Evolutionary conservation across 2,329 filamentous ascomycete genomes (phyloP).

Genomic region (Ascochyta lentis): DNA sequence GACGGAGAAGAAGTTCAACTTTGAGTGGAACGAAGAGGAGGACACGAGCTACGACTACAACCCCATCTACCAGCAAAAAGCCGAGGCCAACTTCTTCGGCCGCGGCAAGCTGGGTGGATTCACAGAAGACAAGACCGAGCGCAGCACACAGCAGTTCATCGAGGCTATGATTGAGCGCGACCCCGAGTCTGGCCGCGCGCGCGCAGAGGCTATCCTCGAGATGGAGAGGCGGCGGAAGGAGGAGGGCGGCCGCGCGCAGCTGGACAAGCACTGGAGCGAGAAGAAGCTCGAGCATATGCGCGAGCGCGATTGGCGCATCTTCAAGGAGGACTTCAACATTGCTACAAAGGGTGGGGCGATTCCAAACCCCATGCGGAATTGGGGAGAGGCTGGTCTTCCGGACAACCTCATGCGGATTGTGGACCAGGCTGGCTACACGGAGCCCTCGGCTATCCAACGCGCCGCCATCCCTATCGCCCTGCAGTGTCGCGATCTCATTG

Average conservation of each 20-base stretch:
- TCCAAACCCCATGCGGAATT: conserved; percentile 95
- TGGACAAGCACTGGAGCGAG: conserved; percentile 95
- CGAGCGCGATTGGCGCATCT: conserved; percentile 97
- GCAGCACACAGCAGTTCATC: conserved; percentile 63
- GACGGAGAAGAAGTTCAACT: conserved; percentile 97
- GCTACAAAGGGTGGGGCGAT: conserved; percentile 89
- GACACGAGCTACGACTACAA: conserved; percentile 88
- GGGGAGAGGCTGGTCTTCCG: conserved; percentile 85
- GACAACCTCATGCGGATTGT: conserved; percentile 80
- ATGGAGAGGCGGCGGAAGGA: conserved; percentile 82
- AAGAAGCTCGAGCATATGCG: conserved; percentile 94
- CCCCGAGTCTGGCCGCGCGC: conserved; percentile 73
- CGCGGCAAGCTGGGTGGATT: conserved; percentile 72
- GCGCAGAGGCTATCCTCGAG: conserved; percentile 81
- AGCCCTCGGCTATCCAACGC: conserved; percentile 89
- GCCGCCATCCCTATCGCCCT: conserved; percentile 95
- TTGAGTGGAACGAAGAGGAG: conserved; percentile 95
- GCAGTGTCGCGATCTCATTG: conserved; percentile 93
- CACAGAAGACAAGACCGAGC: conserved; percentile 63
- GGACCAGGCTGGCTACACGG: conserved; percentile 83
- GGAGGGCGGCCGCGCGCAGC: conserved; percentile 71
- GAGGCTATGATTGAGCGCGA: conserved; percentile 77
- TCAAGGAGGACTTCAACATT: conserved; percentile 99
- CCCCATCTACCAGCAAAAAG: conserved; percentile 74
- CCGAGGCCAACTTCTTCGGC: conserved; percentile 73